phyloP scores from a whole-genome alignment of 2,329 filamentous ascomycete genomes.

The Ascochyta fabae region DNA sequence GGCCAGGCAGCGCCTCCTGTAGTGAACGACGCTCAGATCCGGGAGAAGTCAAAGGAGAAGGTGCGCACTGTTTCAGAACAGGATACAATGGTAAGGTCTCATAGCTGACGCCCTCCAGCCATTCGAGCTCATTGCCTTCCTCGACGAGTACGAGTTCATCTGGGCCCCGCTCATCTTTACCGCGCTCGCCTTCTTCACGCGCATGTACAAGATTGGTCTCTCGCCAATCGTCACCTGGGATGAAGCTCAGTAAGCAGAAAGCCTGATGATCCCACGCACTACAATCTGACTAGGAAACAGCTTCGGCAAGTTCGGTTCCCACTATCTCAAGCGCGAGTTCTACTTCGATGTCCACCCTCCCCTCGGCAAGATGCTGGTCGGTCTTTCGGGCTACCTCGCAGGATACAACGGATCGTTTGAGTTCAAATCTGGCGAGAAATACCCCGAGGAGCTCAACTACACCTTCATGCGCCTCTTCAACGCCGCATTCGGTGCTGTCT shows the following conservation, averaged over 20 bases:
- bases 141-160: conserved; percentile 68
- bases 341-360: conserved; percentile 98
- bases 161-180: conserved; percentile 70
- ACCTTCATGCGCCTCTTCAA: conserved; percentile 99
- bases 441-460: conserved; percentile 92
- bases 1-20: conserved; percentile 37
- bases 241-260: conserved; percentile 69
- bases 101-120: conserved; percentile 39
- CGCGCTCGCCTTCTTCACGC: conserved; percentile 68
- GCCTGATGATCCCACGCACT: background rate
- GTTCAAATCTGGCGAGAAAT: conserved; percentile 97
- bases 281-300: conserved; percentile 53
- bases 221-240: conserved; percentile 79
- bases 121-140: conserved; percentile 65
- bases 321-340: conserved; percentile 99
- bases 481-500: conserved; percentile 89
- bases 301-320: conserved; percentile 97
- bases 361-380: conserved; percentile 97
- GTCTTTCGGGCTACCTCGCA: conserved; percentile 91
- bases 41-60: conserved; percentile 58
- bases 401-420: conserved; percentile 99
- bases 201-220: conserved; percentile 71
- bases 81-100: background rate
- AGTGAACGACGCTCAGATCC: conserved; percentile 40
- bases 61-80: conserved; percentile 34